A percentile compares a stretch with the other conserved stretches of the same genome.
Conservation (phyloP, 192 early-diverging fungal genomes). For the Coemansia sp. region DNA sequence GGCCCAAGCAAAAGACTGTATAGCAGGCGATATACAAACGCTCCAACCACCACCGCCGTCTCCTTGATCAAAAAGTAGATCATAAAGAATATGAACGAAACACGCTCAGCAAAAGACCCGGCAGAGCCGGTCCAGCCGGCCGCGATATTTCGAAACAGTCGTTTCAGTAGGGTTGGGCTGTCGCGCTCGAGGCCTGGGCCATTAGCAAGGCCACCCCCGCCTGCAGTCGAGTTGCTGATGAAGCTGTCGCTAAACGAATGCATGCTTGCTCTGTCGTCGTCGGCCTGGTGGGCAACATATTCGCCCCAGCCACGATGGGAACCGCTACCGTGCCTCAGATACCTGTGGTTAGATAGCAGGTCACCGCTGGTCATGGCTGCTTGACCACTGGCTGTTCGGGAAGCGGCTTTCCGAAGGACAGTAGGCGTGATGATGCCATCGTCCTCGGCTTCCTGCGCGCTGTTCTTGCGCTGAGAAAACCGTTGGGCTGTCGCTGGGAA, state of each 20-base stretch:
- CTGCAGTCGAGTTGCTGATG: constrained; percentile 47
- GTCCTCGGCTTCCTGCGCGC: constrained; percentile 11
- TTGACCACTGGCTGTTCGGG: constrained; percentile 20
- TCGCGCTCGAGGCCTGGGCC: constrained; percentile 21
- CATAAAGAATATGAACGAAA: constrained; percentile 50
- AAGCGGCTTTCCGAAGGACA: constrained; percentile 9
- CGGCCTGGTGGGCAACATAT: constrained; percentile 21
- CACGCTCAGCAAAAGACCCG: constrained; percentile 36
- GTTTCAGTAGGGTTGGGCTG: constrained; percentile 44
- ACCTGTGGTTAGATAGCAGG: constrained; percentile 36
- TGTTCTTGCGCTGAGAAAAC: constrained; percentile 43
- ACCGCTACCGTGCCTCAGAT: constrained; percentile 25
- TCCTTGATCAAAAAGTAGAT: constrained; percentile 55
- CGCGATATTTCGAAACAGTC: constrained; percentile 45
- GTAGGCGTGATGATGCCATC: constrained; percentile 35
- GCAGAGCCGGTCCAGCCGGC: constrained; percentile 42
- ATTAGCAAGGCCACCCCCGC: constrained; percentile 7
- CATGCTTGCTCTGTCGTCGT: constrained; percentile 29
- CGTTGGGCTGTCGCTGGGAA: constrained; percentile 52
- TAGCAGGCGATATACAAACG: constrained; percentile 22
- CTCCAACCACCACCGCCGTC: constrained; percentile 18
- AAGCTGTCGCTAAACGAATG: constrained; percentile 49
- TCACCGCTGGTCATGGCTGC: constrained; percentile 24
- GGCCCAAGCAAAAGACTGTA: constrained; percentile 29
- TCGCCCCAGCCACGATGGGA: constrained; percentile 47